Evolutionary conservation across 2,329 filamentous ascomycete genomes (phyloP).

Genomic region (Dothistroma pini): DNA sequence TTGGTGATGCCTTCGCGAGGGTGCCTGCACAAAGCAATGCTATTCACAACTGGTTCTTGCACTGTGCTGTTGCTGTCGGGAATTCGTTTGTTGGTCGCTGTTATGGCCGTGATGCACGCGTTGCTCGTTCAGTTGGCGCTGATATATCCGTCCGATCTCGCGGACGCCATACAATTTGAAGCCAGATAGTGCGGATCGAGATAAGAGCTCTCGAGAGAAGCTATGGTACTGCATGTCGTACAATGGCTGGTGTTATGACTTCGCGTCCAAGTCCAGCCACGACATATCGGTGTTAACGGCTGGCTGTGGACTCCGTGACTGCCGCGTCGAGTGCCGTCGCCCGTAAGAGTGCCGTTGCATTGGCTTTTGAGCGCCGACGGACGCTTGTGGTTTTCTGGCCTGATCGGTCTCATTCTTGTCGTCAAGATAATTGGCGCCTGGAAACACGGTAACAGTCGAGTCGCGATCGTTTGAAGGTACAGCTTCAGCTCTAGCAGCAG

Average conservation of each 20-base stretch:
- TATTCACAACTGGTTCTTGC: not conserved
- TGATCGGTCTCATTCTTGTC: constrained; percentile 25
- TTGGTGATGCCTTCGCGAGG: not conserved
- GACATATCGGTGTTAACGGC: constrained; percentile 60
- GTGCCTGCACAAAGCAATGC: not conserved
- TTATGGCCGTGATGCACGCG: not conserved
- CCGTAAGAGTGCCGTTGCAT: constrained; percentile 24
- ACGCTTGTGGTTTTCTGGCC: constrained; percentile 43
- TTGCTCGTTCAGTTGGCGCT: not conserved
- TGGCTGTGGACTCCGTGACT: constrained; percentile 42
- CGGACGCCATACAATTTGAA: not conserved
- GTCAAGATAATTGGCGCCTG: constrained; percentile 30
- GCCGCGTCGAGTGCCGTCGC: constrained; percentile 13
- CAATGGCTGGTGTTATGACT: not conserved
- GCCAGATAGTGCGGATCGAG: not conserved
- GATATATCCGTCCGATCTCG: not conserved
- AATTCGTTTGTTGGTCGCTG: not conserved
- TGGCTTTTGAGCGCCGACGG: constrained; percentile 12
- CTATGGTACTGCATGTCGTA: not conserved
- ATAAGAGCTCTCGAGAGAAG: not conserved
- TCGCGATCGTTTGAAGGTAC: constrained; percentile 25
- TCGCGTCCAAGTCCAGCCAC: constrained; percentile 67
- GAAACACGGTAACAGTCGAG: constrained; percentile 37
- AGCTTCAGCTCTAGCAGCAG: not conserved
- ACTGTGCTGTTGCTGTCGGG: not conserved